phyloP scores from a whole-genome alignment of 345 rosid genomes.

The Lagerstroemia speciosa region DNA sequence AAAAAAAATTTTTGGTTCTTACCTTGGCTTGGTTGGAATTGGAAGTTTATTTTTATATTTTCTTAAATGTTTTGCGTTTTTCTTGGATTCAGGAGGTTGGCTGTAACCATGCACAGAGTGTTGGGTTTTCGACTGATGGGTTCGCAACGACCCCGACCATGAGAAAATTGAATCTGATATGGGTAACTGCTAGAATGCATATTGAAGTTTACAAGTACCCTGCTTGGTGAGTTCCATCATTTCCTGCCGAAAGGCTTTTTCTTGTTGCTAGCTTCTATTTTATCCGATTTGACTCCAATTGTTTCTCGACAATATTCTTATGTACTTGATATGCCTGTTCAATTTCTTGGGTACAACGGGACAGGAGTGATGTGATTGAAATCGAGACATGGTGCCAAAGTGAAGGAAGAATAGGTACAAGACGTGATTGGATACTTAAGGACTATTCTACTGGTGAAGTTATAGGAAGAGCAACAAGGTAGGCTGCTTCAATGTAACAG shows the following conservation, averaged over 20 bases:
- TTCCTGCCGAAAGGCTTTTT: neutral
- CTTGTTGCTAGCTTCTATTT: neutral
- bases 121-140: slow-evolving; percentile 92
- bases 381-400: slow-evolving; percentile 95
- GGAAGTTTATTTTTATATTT: neutral
- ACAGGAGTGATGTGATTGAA: slow-evolving; percentile 92
- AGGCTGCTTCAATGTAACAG: neutral
- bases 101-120: slow-evolving; percentile 79
- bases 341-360: neutral
- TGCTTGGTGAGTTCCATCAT: slow-evolving; percentile 52
- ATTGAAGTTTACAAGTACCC: slow-evolving; percentile 86
- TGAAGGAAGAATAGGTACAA: slow-evolving; percentile 92
- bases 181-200: slow-evolving; percentile 99
- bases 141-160: slow-evolving; percentile 76
- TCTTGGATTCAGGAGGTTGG: slow-evolving; percentile 71
- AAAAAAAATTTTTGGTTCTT: no score
- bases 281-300: neutral
- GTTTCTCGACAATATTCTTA: neutral
- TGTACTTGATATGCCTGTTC: no score
- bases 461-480: slow-evolving; percentile 95
- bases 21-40: neutral
- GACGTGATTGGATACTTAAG: slow-evolving; percentile 82
- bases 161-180: slow-evolving; percentile 87
- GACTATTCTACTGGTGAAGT: slow-evolving; percentile 63
- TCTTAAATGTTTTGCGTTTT: neutral